Percentiles rank a stretch among this genome's conserved stretches.
These are phyloP conservation scores for Leishmania aethiopica DNA, from an alignment of 208 protist species.

Conservation along the genomic window DNA sequence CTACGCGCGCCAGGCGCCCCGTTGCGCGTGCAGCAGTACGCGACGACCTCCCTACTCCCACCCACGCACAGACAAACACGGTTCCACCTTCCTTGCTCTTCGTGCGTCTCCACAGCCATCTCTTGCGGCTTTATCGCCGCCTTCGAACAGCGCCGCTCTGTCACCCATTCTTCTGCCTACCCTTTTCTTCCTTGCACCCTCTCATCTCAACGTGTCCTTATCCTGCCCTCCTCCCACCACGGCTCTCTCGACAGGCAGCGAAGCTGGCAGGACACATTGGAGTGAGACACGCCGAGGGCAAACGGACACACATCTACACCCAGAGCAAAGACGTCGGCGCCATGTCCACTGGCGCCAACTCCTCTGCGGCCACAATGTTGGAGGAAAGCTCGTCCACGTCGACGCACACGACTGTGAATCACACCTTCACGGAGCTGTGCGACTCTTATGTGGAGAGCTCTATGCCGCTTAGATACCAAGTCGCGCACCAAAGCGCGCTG, in stretches of 20 bases:
- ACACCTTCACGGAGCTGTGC: conserved; percentile 15
- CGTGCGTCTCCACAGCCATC: not conserved
- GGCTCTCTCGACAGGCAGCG: not conserved
- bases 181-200: not conserved
- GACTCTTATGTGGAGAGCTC: conserved; percentile 28
- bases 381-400: not conserved
- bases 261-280: not conserved
- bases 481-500: conserved; percentile 1
- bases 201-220: not conserved
- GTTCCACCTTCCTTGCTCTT: not conserved
- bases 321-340: not conserved
- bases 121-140: not conserved
- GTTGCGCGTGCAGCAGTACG: not conserved
- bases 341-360: not conserved
- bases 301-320: not conserved
- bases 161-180: not conserved
- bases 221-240: not conserved
- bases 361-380: not conserved
- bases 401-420: not conserved
- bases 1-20: not conserved
- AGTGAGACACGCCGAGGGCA: not conserved
- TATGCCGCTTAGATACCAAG: not conserved
- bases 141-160: not conserved
- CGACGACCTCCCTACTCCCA: not conserved
- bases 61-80: not conserved